Conservation (phyloP, 75 land plant genomes). For the Azolla pinnata region DNA sequence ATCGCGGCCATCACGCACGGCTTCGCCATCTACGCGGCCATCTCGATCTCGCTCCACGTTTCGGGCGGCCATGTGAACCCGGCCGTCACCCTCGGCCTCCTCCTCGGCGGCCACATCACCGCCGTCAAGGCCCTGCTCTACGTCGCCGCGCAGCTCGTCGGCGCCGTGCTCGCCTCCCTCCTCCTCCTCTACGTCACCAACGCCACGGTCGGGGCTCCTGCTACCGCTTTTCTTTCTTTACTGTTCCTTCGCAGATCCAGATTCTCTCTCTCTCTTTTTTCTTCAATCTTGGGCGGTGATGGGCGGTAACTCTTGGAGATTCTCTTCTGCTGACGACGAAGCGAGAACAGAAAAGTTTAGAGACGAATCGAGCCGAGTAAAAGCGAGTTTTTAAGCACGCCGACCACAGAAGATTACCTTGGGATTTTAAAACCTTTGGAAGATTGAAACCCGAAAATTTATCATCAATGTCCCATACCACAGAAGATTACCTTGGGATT, state of each 20-base stretch:
- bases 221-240: too few species aligned
- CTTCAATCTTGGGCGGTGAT: too few species aligned
- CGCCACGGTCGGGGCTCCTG: constrained; percentile 25
- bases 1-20: constrained; percentile 34
- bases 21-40: constrained; percentile 15
- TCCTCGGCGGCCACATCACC: constrained; percentile 58
- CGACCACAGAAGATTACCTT: too few species aligned
- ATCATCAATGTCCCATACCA: too few species aligned
- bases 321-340: too few species aligned
- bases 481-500: too few species aligned
- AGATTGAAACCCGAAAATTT: too few species aligned
- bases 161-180: constrained; percentile 44
- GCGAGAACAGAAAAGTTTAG: too few species aligned
- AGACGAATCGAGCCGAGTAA: too few species aligned
- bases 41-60: constrained; percentile 21
- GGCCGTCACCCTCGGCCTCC: constrained; percentile 66
- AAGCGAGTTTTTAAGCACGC: too few species aligned
- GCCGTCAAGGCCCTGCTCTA: constrained; percentile 41
- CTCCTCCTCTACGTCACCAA: constrained; percentile 48
- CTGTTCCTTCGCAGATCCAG: not conserved
- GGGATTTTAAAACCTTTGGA: too few species aligned
- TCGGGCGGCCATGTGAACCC: constrained; percentile 80
- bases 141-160: constrained; percentile 48
- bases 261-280: not conserved
- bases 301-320: too few species aligned